Evolutionary conservation across 371 early-diverging fungal genomes (phyloP), one percentile per base, ranked within the genome.

Genomic region (Nematocida sp.): DNA sequence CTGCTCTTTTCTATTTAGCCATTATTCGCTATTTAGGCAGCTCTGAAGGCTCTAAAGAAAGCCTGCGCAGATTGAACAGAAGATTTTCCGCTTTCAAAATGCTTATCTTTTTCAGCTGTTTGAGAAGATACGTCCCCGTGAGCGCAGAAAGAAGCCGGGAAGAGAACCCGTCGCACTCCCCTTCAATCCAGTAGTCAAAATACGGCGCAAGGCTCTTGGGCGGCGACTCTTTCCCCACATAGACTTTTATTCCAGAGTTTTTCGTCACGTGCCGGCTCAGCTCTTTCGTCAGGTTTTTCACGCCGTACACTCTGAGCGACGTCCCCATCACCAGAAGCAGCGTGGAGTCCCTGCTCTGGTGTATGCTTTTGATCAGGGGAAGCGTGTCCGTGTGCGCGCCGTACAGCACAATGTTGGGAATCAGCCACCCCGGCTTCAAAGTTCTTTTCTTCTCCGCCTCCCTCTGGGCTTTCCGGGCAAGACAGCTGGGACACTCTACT

Each of bases 311-410:
- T 79, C 91, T 92, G 21, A 98, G 86, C 5, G 91, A 90, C 15
- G 99, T 98, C 29, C 99, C 99, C 87, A 96, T 91, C 23, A 98
- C 91, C 60, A 98, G 85, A 67, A 96, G 80, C 17, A 96, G 80
- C 81, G 93, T 91, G 74, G 84, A 87, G 43, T 85, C 83, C 43
- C 89, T 77, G 80, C 92, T 92, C 43, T 70, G 81, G 32, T 80
- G 57, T 32, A 87, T 87, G 54, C 86, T 60, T 49, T 86, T 79
- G 41, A 90, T 90, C 83, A 95, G 91, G 15, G 77, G 63, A 19
- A 56, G 53, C 53, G 86, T 91, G 50, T 89, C 81, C 0, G 93
- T 87, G 82, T 95, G 94, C 52, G 87, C 87, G 82, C 96, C 96
- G 77, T 98, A 98, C 1, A 96, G 86, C 0, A 96, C 91, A 80